phyloP scores from a whole-genome alignment of 768 basidiomycete genomes.

The Boletus patriciae region DNA sequence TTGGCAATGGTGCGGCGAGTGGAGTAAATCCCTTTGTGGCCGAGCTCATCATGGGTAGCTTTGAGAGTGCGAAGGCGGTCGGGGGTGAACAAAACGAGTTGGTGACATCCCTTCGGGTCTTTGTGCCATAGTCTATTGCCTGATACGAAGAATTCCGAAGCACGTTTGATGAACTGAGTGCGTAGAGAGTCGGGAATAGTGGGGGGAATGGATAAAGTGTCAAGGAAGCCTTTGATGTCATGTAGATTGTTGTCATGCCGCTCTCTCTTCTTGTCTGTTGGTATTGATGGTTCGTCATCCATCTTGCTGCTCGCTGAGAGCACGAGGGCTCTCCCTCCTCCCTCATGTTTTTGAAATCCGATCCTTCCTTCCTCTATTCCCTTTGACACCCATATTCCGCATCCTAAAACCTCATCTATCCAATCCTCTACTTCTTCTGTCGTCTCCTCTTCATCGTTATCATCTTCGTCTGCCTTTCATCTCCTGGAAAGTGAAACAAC shows the following conservation, averaged over 20 bases:
- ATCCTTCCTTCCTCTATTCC: not conserved
- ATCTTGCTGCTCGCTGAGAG: not conserved
- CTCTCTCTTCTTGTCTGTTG: not conserved
- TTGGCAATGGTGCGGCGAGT: constrained; percentile 8
- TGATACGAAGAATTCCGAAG: constrained; percentile 17
- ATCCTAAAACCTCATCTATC: constrained; percentile 21
- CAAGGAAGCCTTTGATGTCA: not conserved
- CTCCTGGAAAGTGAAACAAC: constrained; percentile 31
- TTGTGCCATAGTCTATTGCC: constrained; percentile 21
- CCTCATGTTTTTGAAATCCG: not conserved
- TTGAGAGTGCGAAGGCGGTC: not conserved
- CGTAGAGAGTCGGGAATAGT: not conserved
- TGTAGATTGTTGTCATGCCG: not conserved
- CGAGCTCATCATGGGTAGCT: not conserved
- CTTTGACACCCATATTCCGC: constrained; percentile 3
- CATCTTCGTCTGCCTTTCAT: constrained; percentile 15
- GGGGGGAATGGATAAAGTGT: not conserved
- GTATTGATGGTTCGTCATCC: not conserved
- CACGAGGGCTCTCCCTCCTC: not conserved
- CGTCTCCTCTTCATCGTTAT: constrained; percentile 17
- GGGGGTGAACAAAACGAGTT: constrained; percentile 17
- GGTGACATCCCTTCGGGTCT: constrained; percentile 19
- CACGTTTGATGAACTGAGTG: not conserved
- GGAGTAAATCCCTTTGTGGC: constrained; percentile 3
- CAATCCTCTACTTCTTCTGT: constrained; percentile 4